These are phyloP conservation scores for Bimuria novae-zelandiae DNA, from an alignment of 2,329 filamentous ascomycete genomes.

Conservation along the genomic window DNA sequence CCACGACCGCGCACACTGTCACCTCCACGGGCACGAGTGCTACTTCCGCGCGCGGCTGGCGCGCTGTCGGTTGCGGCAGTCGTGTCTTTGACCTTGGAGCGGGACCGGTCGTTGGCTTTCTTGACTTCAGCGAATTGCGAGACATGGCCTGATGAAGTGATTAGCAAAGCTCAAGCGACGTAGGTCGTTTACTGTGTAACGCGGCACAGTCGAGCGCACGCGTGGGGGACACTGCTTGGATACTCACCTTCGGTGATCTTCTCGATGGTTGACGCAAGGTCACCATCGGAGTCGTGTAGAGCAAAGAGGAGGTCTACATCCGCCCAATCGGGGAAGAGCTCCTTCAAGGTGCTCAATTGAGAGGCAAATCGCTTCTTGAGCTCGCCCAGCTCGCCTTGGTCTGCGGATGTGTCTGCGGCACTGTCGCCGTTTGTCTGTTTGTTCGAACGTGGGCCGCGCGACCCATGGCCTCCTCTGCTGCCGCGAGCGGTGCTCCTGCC, in stretches of 20 bases:
- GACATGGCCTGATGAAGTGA: slow-evolving; percentile 64
- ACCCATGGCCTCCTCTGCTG: slow-evolving; percentile 71
- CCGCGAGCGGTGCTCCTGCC: slow-evolving; percentile 90
- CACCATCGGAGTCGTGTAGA: slow-evolving; percentile 83
- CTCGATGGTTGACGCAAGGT: slow-evolving; percentile 72
- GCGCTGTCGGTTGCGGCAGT: slow-evolving; percentile 57
- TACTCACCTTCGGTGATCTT: slow-evolving; percentile 76
- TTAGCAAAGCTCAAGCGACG: slow-evolving; percentile 12
- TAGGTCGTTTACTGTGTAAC: too few species aligned
- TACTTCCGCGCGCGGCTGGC: slow-evolving; percentile 28
- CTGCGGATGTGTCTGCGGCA: slow-evolving; percentile 65
- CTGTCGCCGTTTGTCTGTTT: slow-evolving; percentile 72
- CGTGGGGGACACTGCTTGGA: too few species aligned
- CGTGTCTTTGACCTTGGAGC: slow-evolving; percentile 72
- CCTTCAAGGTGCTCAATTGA: slow-evolving; percentile 81
- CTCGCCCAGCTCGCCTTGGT: slow-evolving; percentile 88
- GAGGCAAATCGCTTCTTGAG: slow-evolving; percentile 86
- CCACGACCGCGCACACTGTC: slow-evolving; percentile 57
- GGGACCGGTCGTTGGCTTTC: slow-evolving; percentile 73
- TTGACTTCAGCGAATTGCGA: slow-evolving; percentile 85
- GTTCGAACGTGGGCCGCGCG: slow-evolving; percentile 55
- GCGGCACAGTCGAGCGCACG: too few species aligned
- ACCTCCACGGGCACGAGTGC: slow-evolving; percentile 32
- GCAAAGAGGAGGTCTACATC: slow-evolving; percentile 93
- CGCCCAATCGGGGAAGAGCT: slow-evolving; percentile 95